These are phyloP conservation scores for Epichloe aotearoae DNA, from an alignment of 2,329 filamentous ascomycete species.

Conservation along the genomic window DNA sequence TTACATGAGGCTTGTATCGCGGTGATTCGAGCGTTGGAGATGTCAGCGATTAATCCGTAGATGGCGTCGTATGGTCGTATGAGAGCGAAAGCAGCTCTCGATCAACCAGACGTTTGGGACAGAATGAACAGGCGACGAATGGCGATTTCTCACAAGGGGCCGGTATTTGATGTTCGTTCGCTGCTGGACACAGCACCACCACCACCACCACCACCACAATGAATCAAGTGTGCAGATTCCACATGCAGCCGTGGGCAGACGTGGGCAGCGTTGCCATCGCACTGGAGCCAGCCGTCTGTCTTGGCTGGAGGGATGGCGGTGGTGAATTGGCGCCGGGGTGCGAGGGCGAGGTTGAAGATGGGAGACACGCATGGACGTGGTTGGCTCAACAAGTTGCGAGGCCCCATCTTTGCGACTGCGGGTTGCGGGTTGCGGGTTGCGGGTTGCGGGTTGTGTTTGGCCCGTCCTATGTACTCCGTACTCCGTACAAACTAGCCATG, in stretches of 20 bases:
- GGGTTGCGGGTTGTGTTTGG: not conserved
- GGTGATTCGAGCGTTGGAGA: not conserved
- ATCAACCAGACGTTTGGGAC: not conserved
- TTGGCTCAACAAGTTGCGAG: not conserved
- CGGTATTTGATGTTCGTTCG: not conserved
- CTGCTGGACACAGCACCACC: not conserved
- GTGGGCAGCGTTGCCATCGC: not conserved
- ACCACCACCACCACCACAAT: not conserved
- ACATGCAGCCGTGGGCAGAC: not conserved
- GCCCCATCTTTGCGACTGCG: not conserved
- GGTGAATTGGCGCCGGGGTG: conserved; percentile 1
- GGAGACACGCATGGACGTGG: not conserved
- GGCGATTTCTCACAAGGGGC: not conserved
- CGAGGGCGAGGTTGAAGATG: not conserved
- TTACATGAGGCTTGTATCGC: not conserved
- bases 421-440: too few relatives aligned
- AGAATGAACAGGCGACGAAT: not conserved
- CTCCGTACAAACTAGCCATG: too few relatives aligned
- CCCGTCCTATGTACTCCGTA: not conserved
- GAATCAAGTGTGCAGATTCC: not conserved
- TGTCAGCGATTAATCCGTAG: too few relatives aligned
- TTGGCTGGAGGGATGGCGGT: not conserved
- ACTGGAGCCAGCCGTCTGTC: not conserved
- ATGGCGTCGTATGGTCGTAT: not conserved
- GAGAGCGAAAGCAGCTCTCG: not conserved